Base-by-base conservation (phyloP, 2,329 filamentous ascomycete species). In the Xylariaceae sp. region DNA sequence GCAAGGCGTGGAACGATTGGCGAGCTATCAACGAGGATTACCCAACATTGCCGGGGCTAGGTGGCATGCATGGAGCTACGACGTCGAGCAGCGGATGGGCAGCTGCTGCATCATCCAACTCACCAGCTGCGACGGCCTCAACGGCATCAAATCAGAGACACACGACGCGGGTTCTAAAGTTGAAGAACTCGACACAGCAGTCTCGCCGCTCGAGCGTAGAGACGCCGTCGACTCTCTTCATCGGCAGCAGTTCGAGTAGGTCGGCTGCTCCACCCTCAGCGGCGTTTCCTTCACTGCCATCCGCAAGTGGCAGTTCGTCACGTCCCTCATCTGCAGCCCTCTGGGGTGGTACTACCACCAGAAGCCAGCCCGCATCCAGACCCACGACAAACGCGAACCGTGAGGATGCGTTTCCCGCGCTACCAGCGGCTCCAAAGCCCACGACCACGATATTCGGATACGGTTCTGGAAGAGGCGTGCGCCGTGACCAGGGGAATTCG, bases 11-110 rank as follows among this genome's bases (percentile, higher is more conserved):
- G 89, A 88, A 89, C 53, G 87, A 95, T 64, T 96, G 91, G 88
- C 87, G 88, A 35, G 89, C 89, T 29, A 93, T 95, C 66, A 94
- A 95, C 52, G 90, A 96, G 64, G 90, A 96, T 61, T 97, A 96
- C 53, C 91, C 91, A 0, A 88, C 87, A 2, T 71, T 97, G 1
- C 90, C 91, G 1, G 85, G 85, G 0, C 76, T 87, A 1, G 77
- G 78, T 41, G 84, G 85, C 38, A 79, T 84, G 64, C 74, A 82
- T 29, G 81, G 83, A 19, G 74, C 71, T 3, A 76, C 76, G 0
- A 76, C 75, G 0, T 67, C 73, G 8, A 75, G 66, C 9, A 76
- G 69, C 42, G 78, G 77, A 44, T 79, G 85, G 81, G 81, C 63
- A 49, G 69, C 61, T 33, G 87, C 74, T 0, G 79, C 79, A 0